Conservation (phyloP, 2,329 filamentous ascomycete species). For the Orbilia javanica region DNA sequence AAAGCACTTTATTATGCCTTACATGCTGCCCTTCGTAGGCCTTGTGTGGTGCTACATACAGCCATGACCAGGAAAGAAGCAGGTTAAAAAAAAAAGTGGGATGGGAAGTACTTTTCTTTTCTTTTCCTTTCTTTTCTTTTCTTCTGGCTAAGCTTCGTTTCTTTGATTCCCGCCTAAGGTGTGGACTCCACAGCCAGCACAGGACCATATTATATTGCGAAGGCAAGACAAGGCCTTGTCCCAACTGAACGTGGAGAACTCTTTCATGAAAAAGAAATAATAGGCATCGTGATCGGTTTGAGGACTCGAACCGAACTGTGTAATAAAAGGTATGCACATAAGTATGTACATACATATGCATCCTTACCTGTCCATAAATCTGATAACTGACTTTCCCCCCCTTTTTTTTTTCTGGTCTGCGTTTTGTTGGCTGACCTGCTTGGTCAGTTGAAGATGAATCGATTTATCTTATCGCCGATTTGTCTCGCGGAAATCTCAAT, state of each 20-base stretch:
- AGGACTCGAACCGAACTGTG: constrained; percentile 10
- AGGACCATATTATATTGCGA: constrained; percentile 19
- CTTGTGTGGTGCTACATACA: constrained; percentile 20
- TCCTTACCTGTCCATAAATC: constrained; percentile 21
- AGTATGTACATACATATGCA: not conserved
- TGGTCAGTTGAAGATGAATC: not conserved
- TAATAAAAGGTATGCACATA: not conserved
- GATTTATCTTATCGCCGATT: constrained; percentile 11
- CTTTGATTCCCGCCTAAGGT: constrained; percentile 13
- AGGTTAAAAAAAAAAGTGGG: constrained; percentile 26
- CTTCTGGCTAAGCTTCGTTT: constrained; percentile 17
- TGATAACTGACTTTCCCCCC: not conserved
- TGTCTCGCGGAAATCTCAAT: constrained; percentile 8
- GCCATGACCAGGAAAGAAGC: constrained; percentile 8
- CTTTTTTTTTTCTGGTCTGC: no score
- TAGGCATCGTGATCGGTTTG: constrained; percentile 23
- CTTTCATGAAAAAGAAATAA: constrained; percentile 32
- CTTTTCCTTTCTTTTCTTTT: constrained; percentile 9
- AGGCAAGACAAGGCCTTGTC: constrained; percentile 10
- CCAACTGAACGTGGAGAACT: constrained; percentile 38
- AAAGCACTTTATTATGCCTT: constrained; percentile 45
- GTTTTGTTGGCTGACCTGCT: constrained; percentile 12
- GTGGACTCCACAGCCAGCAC: constrained; percentile 15
- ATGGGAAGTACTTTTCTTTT: not conserved
- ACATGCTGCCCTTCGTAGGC: constrained; percentile 43